These are phyloP conservation scores for Diplogelasinospora grovesii DNA, from an alignment of 495 filamentous ascomycete genomes.

Conservation along the genomic window DNA sequence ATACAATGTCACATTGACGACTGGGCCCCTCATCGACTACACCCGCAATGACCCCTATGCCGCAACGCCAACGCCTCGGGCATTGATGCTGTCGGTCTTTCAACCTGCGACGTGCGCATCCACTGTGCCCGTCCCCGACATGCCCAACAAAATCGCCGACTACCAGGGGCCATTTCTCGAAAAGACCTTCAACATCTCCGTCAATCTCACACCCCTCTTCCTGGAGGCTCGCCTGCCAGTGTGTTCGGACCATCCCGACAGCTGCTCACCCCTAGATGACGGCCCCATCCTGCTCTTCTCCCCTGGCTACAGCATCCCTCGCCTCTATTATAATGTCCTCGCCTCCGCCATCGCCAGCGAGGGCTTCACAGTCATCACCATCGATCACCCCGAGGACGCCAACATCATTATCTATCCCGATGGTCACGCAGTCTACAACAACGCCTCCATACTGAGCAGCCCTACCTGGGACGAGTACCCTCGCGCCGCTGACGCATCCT, in stretches of 20 bases:
- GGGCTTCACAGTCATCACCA: constrained; percentile 8
- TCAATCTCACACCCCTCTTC: constrained; percentile 3
- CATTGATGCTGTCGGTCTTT: constrained; percentile 7
- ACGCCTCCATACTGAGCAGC: background rate
- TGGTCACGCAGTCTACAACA: constrained; percentile 4
- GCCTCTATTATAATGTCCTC: constrained; percentile 6
- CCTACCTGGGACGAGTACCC: background rate
- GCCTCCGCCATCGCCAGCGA: constrained; percentile 8
- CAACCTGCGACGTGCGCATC: constrained; percentile 3
- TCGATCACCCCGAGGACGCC: constrained; percentile 6
- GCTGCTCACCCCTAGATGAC: constrained; percentile 1
- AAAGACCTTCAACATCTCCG: constrained; percentile 6
- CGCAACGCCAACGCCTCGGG: constrained; percentile 4
- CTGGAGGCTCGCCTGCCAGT: constrained; percentile 3
- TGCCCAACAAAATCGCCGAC: constrained; percentile 4
- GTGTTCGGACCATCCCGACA: constrained; percentile 1
- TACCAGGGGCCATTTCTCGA: constrained; percentile 2
- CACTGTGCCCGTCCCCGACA: background rate
- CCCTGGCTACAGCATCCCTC: constrained; percentile 6
- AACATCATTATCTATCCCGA: constrained; percentile 7
- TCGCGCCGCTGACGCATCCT: constrained; percentile 5
- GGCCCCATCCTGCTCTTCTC: constrained; percentile 5
- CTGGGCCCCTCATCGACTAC: constrained; percentile 7
- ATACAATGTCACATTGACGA: constrained; percentile 8
- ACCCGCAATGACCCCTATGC: constrained; percentile 7